These are phyloP conservation scores for Tolypocladium paradoxum DNA, from an alignment of 2,329 filamentous ascomycete genomes.

Conservation along the genomic window DNA sequence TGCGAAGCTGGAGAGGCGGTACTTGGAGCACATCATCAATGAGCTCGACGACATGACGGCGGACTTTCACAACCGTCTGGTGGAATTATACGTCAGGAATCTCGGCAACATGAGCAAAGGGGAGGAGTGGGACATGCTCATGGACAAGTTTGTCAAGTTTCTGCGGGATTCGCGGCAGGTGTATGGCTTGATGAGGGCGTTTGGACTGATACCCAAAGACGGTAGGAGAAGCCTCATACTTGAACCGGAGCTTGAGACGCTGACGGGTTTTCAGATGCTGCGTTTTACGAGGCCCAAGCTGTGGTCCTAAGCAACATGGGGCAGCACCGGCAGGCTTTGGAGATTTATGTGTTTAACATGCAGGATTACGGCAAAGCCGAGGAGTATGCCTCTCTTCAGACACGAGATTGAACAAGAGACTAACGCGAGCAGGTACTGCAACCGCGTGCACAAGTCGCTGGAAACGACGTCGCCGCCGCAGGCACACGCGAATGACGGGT, in stretches of 20 bases:
- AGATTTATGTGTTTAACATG: conserved; percentile 95
- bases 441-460: conserved; percentile 62
- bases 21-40: conserved; percentile 82
- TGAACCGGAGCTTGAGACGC: neutral
- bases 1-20: conserved; percentile 60
- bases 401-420: neutral
- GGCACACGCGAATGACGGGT: conserved; percentile 20
- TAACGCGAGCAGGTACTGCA: conserved; percentile 60
- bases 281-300: conserved; percentile 82
- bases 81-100: conserved; percentile 58
- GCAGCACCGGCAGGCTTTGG: conserved; percentile 87
- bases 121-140: conserved; percentile 44
- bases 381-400: conserved; percentile 49
- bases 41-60: conserved; percentile 78
- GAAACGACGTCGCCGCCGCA: conserved; percentile 29
- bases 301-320: conserved; percentile 92
- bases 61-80: conserved; percentile 76
- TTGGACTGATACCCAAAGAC: conserved; percentile 67
- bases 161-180: conserved; percentile 59
- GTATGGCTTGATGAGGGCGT: conserved; percentile 71
- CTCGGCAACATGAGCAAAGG: conserved; percentile 31
- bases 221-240: conserved; percentile 37
- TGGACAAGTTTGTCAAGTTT: conserved; percentile 61
- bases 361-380: conserved; percentile 81
- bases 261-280: conserved; percentile 46